Percentiles rank a stretch among this genome's conserved stretches.
Evolutionary conservation across 768 basidiomycete genomes (phyloP).

Genomic region (Suillus lakei): DNA sequence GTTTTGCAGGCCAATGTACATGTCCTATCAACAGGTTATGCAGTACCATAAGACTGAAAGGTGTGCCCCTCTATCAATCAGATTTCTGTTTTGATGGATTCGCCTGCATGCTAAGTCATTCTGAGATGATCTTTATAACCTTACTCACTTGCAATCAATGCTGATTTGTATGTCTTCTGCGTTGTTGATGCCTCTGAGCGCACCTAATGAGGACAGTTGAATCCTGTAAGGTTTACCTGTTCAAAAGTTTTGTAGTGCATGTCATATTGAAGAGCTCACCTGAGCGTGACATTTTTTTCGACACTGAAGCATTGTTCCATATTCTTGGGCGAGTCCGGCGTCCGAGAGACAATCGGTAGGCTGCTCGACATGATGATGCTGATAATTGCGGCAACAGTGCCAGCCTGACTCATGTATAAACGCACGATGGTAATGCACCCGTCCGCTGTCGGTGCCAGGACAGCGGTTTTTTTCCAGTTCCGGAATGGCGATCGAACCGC

Average conservation of each 20-base stretch:
- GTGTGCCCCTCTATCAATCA: not conserved
- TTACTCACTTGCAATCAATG: slow-evolving; percentile 1
- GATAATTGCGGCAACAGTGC: not conserved
- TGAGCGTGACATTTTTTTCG: not conserved
- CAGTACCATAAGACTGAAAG: too few species aligned
- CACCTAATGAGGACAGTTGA: not conserved
- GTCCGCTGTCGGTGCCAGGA: not conserved
- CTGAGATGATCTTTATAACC: not conserved
- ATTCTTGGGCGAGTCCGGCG: not conserved
- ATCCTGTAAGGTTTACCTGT: not conserved
- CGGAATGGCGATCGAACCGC: not conserved
- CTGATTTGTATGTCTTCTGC: not conserved
- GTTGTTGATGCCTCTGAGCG: not conserved
- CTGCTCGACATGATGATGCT: not conserved
- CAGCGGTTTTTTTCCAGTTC: not conserved
- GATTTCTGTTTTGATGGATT: too few species aligned
- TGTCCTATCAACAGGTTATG: too few species aligned
- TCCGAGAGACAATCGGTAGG: too few species aligned
- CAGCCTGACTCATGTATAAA: not conserved
- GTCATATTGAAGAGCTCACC: not conserved
- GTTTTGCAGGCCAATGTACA: too few species aligned
- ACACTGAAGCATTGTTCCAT: not conserved
- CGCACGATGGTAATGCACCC: slow-evolving; percentile 13
- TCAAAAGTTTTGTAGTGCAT: not conserved
- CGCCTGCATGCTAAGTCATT: not conserved